Evolutionary conservation across 345 rosid species (phyloP), one percentile per base, ranked within the genome.

Genomic region (Salix exigua): DNA sequence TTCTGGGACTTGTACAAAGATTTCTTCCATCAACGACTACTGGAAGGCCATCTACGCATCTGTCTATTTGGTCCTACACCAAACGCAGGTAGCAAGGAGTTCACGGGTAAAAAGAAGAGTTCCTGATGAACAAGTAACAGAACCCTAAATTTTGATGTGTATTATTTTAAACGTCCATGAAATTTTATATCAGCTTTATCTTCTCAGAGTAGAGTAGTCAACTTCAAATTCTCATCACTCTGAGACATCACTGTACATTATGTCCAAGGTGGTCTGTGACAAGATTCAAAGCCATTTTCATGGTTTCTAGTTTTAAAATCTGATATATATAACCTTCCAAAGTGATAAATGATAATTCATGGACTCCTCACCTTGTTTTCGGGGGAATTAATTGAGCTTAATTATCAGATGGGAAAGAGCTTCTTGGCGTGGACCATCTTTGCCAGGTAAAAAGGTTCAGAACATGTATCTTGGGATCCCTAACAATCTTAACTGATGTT

Each of bases 1-100:
- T 91, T 92, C 77, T 94, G 97, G 98, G 94, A 95, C 70, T 74
- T 95, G 88, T 92, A 92, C 64, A 90, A 84, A 83, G 90, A 70
- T 66, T 90, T 86, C 86, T 87, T 92, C 68, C 94, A 94, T 81
- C 88, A 71, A 38, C 86, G 81, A 51, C 70, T 92, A 12, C 37
- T 89, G 30, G 85, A 88, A 75, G 89, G 94, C 23, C 80, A 75
- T 70, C 75, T 93, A 25, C 88, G 80, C 4, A 83, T 92, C 30
- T 90, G 96, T 84, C 88, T 91, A 7, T 91, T 87, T 65, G 97
- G 99, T 77, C 91, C 89, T 1, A 80, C 81, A 58, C 86, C 82
- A 69, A 55, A 75, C 23, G 82, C 83, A 71, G 46, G 72, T 23
- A 81, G 77, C 35, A 66, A 71, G 12, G 72, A 61, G 66, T 42